These are phyloP conservation scores for Dothistroma septosporum DNA, from an alignment of 2,329 filamentous ascomycete species.

Conservation along the genomic window DNA sequence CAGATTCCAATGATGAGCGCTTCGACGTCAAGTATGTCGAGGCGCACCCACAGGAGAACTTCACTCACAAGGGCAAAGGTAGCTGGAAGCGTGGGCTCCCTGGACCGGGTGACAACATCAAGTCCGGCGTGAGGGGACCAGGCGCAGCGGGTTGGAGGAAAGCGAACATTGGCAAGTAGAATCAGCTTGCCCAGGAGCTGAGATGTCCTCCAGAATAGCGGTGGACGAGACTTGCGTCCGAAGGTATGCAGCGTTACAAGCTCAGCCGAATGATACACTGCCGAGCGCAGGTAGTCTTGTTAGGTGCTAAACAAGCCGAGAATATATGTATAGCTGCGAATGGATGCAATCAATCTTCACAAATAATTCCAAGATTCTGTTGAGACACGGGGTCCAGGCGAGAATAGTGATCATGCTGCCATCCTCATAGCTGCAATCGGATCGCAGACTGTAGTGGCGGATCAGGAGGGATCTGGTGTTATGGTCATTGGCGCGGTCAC, in stretches of 20 bases:
- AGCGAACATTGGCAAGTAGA: neutral
- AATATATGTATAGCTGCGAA: too few species aligned
- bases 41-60: neutral
- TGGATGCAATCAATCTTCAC: too few species aligned
- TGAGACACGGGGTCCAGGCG: too few species aligned
- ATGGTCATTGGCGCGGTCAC: neutral
- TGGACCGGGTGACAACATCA: neutral
- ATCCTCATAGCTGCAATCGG: neutral
- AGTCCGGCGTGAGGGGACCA: neutral
- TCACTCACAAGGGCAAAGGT: neutral
- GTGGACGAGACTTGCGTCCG: too few species aligned
- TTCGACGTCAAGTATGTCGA: neutral
- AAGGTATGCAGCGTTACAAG: too few species aligned
- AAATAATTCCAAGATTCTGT: neutral
- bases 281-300: too few species aligned
- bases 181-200: too few species aligned
- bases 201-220: too few species aligned
- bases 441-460: neutral
- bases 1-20: conserved; percentile 3
- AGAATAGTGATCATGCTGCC: too few species aligned
- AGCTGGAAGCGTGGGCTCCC: neutral
- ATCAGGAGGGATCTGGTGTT: neutral
- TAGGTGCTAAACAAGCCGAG: too few species aligned
- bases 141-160: neutral
- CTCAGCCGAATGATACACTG: too few species aligned